Percentiles rank a stretch among this genome's conserved stretches.
Evolutionary conservation across 139 green algal species (phyloP).

Genomic region (Penium margaritaceum): DNA sequence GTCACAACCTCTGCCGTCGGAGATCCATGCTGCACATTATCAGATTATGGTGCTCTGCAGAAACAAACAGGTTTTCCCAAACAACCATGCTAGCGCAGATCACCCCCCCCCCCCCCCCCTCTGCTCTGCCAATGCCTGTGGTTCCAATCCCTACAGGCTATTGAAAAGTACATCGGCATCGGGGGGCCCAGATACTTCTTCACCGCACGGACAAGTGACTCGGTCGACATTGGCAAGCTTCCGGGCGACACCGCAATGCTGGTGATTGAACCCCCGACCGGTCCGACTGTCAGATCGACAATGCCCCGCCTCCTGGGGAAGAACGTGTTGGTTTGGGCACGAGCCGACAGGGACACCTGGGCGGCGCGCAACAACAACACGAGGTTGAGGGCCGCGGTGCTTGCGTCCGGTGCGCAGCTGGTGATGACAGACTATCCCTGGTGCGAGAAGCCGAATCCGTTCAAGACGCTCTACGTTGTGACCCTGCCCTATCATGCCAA

Average conservation of each 20-base stretch:
- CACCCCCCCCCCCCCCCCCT: too few species aligned
- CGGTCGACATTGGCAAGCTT: too few species aligned
- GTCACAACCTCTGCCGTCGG: too few species aligned
- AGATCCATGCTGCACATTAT: too few species aligned
- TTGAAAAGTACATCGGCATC: not conserved
- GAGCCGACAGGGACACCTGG: not conserved
- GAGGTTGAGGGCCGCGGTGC: not conserved
- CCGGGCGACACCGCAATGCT: not conserved
- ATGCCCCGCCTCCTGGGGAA: not conserved
- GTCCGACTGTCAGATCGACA: not conserved
- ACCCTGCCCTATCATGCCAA: too few species aligned
- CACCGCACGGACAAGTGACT: not conserved
- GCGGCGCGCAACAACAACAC: not conserved
- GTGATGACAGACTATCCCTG: constrained; percentile 1
- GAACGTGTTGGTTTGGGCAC: constrained; percentile 3
- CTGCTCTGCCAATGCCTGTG: too few species aligned
- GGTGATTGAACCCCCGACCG: not conserved
- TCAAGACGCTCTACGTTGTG: not conserved
- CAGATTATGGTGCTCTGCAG: too few species aligned
- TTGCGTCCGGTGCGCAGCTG: constrained; percentile 2
- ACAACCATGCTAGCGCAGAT: too few species aligned
- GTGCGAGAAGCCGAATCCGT: not conserved
- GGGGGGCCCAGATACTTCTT: not conserved
- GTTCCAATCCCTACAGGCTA: too few species aligned
- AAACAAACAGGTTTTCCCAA: too few species aligned